Evolutionary conservation across 768 basidiomycete genomes (phyloP), one percentile per base, ranked within the genome.

Genomic region (Ramaria sp.): DNA sequence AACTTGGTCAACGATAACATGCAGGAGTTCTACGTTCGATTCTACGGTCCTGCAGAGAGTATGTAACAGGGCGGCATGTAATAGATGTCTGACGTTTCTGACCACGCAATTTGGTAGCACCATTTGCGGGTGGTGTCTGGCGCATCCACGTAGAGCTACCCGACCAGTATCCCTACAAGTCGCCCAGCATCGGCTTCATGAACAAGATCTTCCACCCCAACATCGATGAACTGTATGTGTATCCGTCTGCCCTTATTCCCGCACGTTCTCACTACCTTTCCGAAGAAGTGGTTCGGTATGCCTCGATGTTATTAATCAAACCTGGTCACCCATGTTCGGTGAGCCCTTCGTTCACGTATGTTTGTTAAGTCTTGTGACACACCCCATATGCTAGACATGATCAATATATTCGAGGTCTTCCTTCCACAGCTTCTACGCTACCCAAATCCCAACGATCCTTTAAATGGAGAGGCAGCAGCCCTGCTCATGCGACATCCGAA

Each of bases 261-360:
- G 33, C 34, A n/a, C 48, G 51, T 30, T 38, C 38, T 55, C 34
- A 56, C 59, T 10, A 53, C 54, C 51, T 4, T 55, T 48, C 53
- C 41, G 59, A 31, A 95, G 93, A 66, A 96, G 93, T 67, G 95
- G 95, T 43, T 97, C 94, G 5, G 95, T 99, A 53, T 99, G 96
- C 70, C 75, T 99, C 61, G 96, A 98, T 70, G 96, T 97, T 42
- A 97, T 97, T 70, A 97, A 97, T 68, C 94, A 97, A 74, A 96
- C 95, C 15, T 99, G 96, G 96, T 98, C 96, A 42, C 96, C 96
- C 1, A 98, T 99, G 96, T 99, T 96, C 68, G 93, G 93, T 94
- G 68, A 68, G 86, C 50, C 51, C 11, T 24, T 59, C 34, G 3
- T 37, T 34, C 7, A 2, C 17, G 19, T 24, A 11, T 49, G 4